phyloP scores from a whole-genome alignment of 768 basidiomycete genomes.

The Boletus speciosus region DNA sequence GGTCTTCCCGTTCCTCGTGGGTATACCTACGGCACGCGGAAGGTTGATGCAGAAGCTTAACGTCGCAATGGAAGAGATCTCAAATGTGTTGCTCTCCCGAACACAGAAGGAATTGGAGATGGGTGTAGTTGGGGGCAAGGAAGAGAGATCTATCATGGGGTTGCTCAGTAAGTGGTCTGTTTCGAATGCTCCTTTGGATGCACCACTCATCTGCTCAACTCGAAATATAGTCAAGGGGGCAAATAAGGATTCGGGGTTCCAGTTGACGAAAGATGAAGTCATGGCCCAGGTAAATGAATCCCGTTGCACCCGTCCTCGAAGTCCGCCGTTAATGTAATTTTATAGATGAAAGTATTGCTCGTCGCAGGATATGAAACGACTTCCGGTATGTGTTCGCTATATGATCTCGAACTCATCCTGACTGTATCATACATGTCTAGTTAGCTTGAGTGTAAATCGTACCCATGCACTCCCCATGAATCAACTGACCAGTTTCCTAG shows the following conservation, averaged over 20 bases:
- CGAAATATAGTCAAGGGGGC: conserved; percentile 34
- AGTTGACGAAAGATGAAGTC: conserved; percentile 28
- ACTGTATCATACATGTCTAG: not conserved
- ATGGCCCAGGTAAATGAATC: conserved; percentile 17
- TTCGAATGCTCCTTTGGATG: conserved; percentile 13
- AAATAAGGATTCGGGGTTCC: conserved; percentile 18
- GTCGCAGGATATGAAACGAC: conserved; percentile 21
- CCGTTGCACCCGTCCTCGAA: not conserved
- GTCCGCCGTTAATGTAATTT: not conserved
- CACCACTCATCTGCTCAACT: not conserved
- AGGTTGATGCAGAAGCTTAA: not conserved
- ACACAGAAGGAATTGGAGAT: conserved; percentile 24
- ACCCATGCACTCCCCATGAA: not conserved
- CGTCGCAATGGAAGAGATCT: not conserved
- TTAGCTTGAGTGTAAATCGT: conserved; percentile 9
- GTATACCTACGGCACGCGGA: not conserved
- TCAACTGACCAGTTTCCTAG: conserved; percentile 16
- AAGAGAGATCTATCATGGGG: conserved; percentile 25
- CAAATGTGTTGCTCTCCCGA: not conserved
- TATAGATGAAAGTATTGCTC: conserved; percentile 17
- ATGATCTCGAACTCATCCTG: not conserved
- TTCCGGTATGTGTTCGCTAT: conserved; percentile 8
- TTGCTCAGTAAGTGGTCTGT: conserved; percentile 14
- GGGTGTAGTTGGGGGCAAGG: conserved; percentile 14
- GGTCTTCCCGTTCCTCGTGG: not conserved